Evolutionary conservation across 208 protist genomes (phyloP).

Genomic region (Phytomonas sp.): DNA sequence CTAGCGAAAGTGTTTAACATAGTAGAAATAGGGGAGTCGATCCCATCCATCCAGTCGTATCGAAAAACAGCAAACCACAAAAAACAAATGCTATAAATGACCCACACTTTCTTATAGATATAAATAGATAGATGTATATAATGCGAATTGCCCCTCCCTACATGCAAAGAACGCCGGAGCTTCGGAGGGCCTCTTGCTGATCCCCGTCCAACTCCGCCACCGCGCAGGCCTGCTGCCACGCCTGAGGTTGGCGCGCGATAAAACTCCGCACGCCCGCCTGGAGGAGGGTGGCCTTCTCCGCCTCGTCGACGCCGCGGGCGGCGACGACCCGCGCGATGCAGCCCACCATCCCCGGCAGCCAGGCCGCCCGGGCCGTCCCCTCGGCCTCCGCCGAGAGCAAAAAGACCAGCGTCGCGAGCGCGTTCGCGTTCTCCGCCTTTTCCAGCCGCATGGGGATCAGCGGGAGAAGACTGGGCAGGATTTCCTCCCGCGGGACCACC

Average conservation of each 20-base stretch:
- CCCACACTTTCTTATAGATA: background rate
- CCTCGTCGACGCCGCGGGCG: conserved; percentile 33
- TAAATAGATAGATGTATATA: conserved; percentile 11
- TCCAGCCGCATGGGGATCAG: conserved; percentile 74
- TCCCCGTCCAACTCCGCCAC: conserved; percentile 23
- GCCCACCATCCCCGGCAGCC: conserved; percentile 26
- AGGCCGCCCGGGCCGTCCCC: conserved; percentile 18
- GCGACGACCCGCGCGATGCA: conserved; percentile 36
- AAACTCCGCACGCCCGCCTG: conserved; percentile 25
- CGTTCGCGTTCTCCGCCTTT: conserved; percentile 68
- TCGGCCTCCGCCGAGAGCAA: conserved; percentile 18
- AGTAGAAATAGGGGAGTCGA: background rate
- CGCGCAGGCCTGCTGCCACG: conserved; percentile 25
- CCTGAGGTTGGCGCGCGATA: conserved; percentile 13
- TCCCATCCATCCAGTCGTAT: background rate
- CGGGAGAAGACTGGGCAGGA: conserved; percentile 44
- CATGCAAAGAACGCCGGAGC: background rate
- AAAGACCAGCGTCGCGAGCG: conserved; percentile 36
- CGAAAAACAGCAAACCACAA: background rate
- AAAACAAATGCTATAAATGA: conserved; percentile 1
- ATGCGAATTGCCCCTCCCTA: background rate
- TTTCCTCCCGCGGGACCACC: conserved; percentile 19
- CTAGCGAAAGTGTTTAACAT: no score
- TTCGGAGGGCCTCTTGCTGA: conserved; percentile 22
- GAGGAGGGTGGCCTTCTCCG: conserved; percentile 41